These are phyloP conservation scores for Pythium utonaiense DNA, from an alignment of 352 stramenopile species.

Conservation along the genomic window DNA sequence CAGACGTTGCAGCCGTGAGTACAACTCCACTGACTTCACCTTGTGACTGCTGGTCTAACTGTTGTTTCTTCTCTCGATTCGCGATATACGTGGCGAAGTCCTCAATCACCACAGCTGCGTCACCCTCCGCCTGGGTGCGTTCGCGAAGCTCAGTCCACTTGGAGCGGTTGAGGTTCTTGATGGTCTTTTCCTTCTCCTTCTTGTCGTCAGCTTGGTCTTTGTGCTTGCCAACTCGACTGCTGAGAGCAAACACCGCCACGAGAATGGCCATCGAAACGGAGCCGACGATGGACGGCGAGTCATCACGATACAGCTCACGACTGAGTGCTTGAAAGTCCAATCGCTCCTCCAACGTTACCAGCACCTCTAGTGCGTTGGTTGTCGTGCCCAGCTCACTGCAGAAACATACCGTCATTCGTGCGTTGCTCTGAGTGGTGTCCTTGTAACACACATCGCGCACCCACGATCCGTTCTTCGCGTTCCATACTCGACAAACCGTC, in stretches of 20 bases:
- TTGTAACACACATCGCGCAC: slow-evolving; percentile 58
- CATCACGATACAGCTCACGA: slow-evolving; percentile 57
- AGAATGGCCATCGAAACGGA: slow-evolving; percentile 37
- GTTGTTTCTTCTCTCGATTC: slow-evolving; percentile 28
- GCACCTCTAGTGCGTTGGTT: slow-evolving; percentile 38
- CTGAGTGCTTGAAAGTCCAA: slow-evolving; percentile 59
- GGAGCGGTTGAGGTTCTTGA: slow-evolving; percentile 52
- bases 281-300: slow-evolving; percentile 47
- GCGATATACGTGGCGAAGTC: slow-evolving; percentile 51
- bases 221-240: slow-evolving; percentile 29
- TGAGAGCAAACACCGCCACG: slow-evolving; percentile 32
- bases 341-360: slow-evolving; percentile 59
- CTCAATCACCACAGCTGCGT: slow-evolving; percentile 26
- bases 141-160: slow-evolving; percentile 64
- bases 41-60: not conserved
- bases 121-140: slow-evolving; percentile 22
- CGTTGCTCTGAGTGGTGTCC: slow-evolving; percentile 38
- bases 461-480: slow-evolving; percentile 31
- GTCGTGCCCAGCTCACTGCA: slow-evolving; percentile 32
- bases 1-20: slow-evolving; percentile 7
- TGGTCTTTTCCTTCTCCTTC: slow-evolving; percentile 47
- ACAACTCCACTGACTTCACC: not conserved
- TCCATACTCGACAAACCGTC: slow-evolving; percentile 56
- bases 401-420: slow-evolving; percentile 47
- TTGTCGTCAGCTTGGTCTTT: slow-evolving; percentile 35